Conservation (phyloP, 2,329 filamentous ascomycete genomes). For the Spiromastix sp. region DNA sequence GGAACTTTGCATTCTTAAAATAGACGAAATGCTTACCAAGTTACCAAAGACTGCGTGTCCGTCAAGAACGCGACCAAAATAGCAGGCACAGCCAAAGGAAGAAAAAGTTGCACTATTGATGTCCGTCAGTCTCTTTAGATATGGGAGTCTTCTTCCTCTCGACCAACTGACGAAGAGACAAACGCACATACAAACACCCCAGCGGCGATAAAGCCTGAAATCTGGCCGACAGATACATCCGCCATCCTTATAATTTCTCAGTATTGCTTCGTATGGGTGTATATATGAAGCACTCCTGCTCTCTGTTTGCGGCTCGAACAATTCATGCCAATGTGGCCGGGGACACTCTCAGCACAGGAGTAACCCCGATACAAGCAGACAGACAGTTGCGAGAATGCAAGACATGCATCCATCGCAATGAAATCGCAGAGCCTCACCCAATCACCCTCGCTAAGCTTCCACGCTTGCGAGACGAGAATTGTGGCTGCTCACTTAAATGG, state of each 20-base stretch:
- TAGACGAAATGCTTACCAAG: constrained; percentile 9
- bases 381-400: no score
- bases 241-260: constrained; percentile 1
- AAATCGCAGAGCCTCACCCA: no score
- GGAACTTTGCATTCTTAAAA: neutral
- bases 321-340: no score
- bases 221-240: constrained; percentile 24
- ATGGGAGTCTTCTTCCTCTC: neutral
- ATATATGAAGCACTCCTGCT: no score
- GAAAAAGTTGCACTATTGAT: constrained; percentile 24
- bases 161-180: neutral
- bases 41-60: constrained; percentile 23
- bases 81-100: constrained; percentile 26
- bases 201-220: constrained; percentile 30
- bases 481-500: no score
- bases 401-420: no score
- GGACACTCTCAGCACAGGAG: no score
- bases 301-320: no score
- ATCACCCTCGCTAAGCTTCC: no score
- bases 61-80: constrained; percentile 26
- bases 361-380: no score
- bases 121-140: neutral
- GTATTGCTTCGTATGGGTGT: no score
- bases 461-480: no score
- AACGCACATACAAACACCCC: constrained; percentile 21